Base-by-base conservation (phyloP, 1,284 basidiomycete species). In the Dichomitus squalens region DNA sequence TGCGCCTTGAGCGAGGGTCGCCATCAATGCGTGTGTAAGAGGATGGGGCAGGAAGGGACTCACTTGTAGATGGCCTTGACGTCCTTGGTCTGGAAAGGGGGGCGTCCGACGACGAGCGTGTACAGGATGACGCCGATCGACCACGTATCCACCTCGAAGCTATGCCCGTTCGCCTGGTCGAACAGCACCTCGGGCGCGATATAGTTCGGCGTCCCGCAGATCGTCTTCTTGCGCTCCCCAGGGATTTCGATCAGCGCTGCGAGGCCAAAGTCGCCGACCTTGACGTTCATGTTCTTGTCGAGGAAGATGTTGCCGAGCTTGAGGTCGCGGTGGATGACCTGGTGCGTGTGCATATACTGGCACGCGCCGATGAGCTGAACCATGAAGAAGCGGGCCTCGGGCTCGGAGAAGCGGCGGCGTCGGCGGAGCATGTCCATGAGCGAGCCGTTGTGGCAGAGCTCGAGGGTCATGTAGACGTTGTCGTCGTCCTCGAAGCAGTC, bases 81-180 rank as follows among this genome's bases (percentile, higher is more conserved):
- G 52, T 98, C 95, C 72, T 96, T 95, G 8, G 95, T 98, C 73
- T 98, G 96, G 80, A 99, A 99, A 0, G 96, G 96, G 1, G 97
- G 96, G 41, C 91, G 88, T 31, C 96, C 97, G 27, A 98, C 84
- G 31, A 98, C 79, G 49, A 98, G 86, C 0, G 97, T 98, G 72
- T 99, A 99, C 66, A 98, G 76, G 61, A 99, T 98, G 51, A 99
- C 96, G 11, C 96, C 97, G 51, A 97, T 91, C 6, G 92, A 95
- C 97, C 96, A 99, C 8, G 96, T 92, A 70, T 99, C 96, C 34
- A 98, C 96, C 75, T 98, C 96, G 69, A 98, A 99, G 71, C 93
- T 95, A 75, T 99, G 96, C 0, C 96, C 95, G 65, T 95, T 96
- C 25, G 89, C 93, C 41, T 92, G 93, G 72, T 98, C 95, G 72